Evolutionary conservation across 495 filamentous ascomycete species (phyloP).

Genomic region (Acidomyces sp.): DNA sequence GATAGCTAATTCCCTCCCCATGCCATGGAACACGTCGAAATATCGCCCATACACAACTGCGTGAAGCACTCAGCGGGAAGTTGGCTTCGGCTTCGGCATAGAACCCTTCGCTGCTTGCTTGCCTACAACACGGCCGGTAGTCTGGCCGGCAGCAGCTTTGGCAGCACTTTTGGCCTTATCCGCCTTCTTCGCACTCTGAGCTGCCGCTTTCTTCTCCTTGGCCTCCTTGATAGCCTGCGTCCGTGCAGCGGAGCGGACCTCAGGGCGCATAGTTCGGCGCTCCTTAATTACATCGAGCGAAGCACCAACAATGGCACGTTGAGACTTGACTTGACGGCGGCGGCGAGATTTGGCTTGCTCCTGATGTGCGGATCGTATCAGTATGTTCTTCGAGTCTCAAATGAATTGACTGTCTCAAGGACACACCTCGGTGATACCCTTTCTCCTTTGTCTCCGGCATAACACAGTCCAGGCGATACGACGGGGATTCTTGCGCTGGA

Average conservation of each 20-base stretch:
- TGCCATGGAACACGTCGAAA: neutral
- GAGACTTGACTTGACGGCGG: constrained; percentile 93
- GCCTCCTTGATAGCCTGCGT: constrained; percentile 79
- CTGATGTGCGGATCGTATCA: constrained; percentile 36
- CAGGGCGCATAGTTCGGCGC: constrained; percentile 80
- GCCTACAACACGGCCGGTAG: constrained; percentile 54
- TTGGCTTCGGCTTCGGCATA: constrained; percentile 71
- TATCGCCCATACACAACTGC: neutral
- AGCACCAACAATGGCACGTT: constrained; percentile 97
- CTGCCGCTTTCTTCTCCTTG: constrained; percentile 92
- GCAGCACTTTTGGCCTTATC: constrained; percentile 96
- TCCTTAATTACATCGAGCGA: constrained; percentile 99
- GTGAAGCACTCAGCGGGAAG: constrained; percentile 52
- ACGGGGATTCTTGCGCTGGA: constrained; percentile 99
- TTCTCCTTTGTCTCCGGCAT: constrained; percentile 96
- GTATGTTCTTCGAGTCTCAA: neutral
- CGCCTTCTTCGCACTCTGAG: constrained; percentile 85
- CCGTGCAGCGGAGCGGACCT: constrained; percentile 87
- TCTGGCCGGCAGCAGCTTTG: constrained; percentile 57
- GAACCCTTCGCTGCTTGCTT: constrained; percentile 97
- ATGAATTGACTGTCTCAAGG: neutral
- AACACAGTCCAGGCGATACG: constrained; percentile 97
- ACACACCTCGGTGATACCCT: constrained; percentile 99
- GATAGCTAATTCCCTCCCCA: neutral
- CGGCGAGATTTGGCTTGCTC: constrained; percentile 99